Evolutionary conservation across 164 flowering plant species (phyloP).

Genomic region (Vitis rupestris): DNA sequence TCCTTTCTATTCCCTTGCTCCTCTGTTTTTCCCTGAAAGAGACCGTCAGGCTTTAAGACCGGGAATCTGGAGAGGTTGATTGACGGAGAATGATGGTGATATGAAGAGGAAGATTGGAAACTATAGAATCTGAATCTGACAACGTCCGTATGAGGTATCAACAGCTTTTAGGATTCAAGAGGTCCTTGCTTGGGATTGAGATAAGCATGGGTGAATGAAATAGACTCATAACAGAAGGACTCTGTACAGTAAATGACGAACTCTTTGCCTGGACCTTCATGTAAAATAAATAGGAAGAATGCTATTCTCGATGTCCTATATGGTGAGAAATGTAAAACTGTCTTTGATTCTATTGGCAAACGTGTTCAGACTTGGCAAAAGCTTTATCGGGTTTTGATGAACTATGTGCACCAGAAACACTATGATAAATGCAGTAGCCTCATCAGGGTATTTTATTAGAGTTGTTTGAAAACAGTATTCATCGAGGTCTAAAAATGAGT

Average conservation of each 20-base stretch:
- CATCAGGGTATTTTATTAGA: constrained; percentile 82
- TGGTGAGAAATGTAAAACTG: constrained; percentile 99
- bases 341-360: constrained; percentile 99
- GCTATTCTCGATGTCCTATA: constrained; percentile 98
- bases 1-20: too few species aligned
- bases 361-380: constrained; percentile 99
- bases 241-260: constrained; percentile 99
- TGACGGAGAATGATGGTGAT: constrained; percentile 92
- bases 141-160: constrained; percentile 98
- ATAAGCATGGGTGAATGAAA: constrained; percentile 97
- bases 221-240: constrained; percentile 98
- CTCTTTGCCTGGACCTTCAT: constrained; percentile 96
- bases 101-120: constrained; percentile 94
- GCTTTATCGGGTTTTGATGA: constrained; percentile 89
- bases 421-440: constrained; percentile 39
- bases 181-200: constrained; percentile 90
- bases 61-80: too few species aligned
- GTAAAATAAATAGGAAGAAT: constrained; percentile 94
- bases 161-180: constrained; percentile 95
- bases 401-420: constrained; percentile 80
- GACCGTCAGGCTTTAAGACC: too few species aligned
- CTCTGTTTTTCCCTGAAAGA: too few species aligned
- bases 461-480: constrained; percentile 94
- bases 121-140: constrained; percentile 98
- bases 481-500: constrained; percentile 93